Base-by-base conservation (phyloP, 805 yeast species). In the Schwanniomyces sp. region DNA sequence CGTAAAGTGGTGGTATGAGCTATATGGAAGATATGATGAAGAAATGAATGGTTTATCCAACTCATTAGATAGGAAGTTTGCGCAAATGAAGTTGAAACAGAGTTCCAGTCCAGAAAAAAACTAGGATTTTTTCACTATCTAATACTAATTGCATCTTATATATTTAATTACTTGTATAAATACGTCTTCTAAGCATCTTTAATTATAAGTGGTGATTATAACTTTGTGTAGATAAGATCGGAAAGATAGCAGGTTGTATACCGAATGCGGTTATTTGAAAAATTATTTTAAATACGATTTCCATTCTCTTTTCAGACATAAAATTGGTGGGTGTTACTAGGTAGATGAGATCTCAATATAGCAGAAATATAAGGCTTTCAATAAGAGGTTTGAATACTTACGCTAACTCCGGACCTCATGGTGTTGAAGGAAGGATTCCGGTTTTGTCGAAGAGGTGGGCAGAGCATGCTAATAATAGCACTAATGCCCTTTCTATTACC, bases 1-100 rank as follows among this genome's bases (percentile, higher is more conserved):
- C 41, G 77, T 85, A n/a, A 78, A 80, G 52, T 92, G 96, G 92
- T 91, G 98, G 98, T 81, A 78, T 59, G 95, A 89, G 56, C 69
- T 88, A 24, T 88, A 86, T 60, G 96, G 96, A 0, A 69, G 92
- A 45, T 70, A 82, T 4, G 86, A 87, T 59, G 81, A 82, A 49
- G 77, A 71, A 45, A 71, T 75, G 75, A 74, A 75, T 50, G 75
- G 73, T 26, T 56, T 69, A 28, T 66, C 72, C 4, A 68, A 69
- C 48, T 67, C 75, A 0, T 56, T 73, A 18, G 77, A 72, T 42
- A 53, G 66, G 28, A 73, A 72, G 50, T 71, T 72, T 57, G 76
- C 77, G 6, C 64, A 66, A 49, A 65, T 69, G 68, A 68, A 58
- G 38, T 28, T 64, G 16, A 47, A 45, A 14, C 39, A 34, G 24